A percentile compares a stretch with the other conserved stretches of the same genome.
Evolutionary conservation across 805 yeast genomes (phyloP).

Genomic region (Lachancea sp.): DNA sequence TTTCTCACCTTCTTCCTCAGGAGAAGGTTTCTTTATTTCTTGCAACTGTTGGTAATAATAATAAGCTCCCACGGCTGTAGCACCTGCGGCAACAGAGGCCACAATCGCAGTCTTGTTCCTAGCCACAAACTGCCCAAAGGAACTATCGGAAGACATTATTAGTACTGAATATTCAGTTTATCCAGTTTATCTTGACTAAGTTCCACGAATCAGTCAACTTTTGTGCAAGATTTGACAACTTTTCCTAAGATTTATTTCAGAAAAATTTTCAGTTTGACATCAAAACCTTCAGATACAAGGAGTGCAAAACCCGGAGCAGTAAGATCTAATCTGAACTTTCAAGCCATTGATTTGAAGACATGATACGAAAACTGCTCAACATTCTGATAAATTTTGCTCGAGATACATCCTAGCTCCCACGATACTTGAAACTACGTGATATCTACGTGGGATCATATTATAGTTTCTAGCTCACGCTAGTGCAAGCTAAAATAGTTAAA

Average conservation of each 20-base stretch:
- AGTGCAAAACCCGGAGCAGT: no score
- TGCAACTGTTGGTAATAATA: conserved; percentile 39
- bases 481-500: no score
- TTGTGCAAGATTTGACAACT: conserved; percentile 1
- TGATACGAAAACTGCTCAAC: neutral
- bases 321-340: no score
- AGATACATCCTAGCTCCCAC: neutral
- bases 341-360: no score
- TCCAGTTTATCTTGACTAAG: neutral
- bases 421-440: neutral
- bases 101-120: conserved; percentile 55
- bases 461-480: no score
- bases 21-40: conserved; percentile 9
- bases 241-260: neutral
- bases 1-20: conserved; percentile 14
- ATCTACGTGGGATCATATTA: no score
- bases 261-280: conserved; percentile 2
- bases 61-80: conserved; percentile 59
- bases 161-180: neutral
- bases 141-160: conserved; percentile 25
- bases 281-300: no score
- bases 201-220: neutral
- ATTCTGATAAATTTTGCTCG: neutral
- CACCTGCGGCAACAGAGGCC: conserved; percentile 56
- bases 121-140: conserved; percentile 30